A percentile compares a stretch with the other conserved stretches of the same genome.
These are phyloP conservation scores for Saccharomycopsis hybrid DNA, from an alignment of 1,139 yeast species.

Conservation along the genomic window DNA sequence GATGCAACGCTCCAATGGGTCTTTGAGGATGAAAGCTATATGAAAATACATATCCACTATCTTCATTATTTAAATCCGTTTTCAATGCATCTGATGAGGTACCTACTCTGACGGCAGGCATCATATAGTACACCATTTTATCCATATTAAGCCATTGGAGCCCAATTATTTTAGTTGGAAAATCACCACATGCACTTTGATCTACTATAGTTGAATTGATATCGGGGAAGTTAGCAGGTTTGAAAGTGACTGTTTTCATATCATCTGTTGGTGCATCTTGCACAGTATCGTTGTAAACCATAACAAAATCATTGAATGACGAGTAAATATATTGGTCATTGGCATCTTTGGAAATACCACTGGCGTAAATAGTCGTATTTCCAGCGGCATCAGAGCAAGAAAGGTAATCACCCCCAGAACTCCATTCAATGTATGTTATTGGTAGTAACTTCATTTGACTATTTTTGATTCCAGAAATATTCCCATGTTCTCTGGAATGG, in stretches of 20 bases:
- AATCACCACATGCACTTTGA: constrained; percentile 1
- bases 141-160: constrained; percentile 14
- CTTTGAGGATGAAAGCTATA: constrained; percentile 56
- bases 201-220: background rate
- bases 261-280: constrained; percentile 2
- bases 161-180: constrained; percentile 6
- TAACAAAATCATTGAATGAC: constrained; percentile 17
- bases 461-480: background rate
- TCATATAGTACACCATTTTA: constrained; percentile 34
- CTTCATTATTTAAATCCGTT: constrained; percentile 28
- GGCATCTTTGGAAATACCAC: constrained; percentile 14
- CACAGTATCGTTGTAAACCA: constrained; percentile 4
- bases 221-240: background rate
- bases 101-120: constrained; percentile 38
- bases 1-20: constrained; percentile 63
- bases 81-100: constrained; percentile 25
- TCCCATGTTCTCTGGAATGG: background rate
- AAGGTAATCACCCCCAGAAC: constrained; percentile 18
- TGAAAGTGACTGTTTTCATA: background rate
- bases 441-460: background rate
- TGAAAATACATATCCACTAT: constrained; percentile 33
- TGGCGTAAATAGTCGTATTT: constrained; percentile 15
- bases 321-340: constrained; percentile 7
- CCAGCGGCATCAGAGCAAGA: constrained; percentile 18
- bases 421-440: constrained; percentile 17